A percentile compares a stretch with the other conserved stretches of the same genome.
phyloP scores from a whole-genome alignment of 1,284 basidiomycete genomes.

The Amylostereum areolatum region DNA sequence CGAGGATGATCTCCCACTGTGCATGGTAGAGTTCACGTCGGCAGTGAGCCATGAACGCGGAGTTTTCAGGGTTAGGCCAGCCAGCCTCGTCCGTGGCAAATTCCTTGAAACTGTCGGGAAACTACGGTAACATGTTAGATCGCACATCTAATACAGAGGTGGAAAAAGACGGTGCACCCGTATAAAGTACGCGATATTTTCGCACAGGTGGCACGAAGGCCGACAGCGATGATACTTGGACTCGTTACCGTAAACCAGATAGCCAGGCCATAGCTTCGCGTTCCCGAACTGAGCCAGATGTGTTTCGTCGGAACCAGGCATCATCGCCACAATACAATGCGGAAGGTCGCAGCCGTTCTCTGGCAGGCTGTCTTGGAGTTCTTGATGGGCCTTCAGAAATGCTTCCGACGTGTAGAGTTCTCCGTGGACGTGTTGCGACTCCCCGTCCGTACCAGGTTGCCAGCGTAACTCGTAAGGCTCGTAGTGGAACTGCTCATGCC shows the following conservation, averaged over 20 bases:
- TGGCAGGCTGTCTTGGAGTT: constrained; percentile 9
- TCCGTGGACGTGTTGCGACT: constrained; percentile 12
- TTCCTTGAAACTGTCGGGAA: constrained; percentile 12
- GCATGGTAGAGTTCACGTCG: constrained; percentile 15
- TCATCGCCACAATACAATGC: constrained; percentile 12
- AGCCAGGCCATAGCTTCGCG: constrained; percentile 15
- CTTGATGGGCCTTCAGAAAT: constrained; percentile 21
- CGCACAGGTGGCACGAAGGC: constrained; percentile 14
- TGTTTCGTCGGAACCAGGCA: constrained; percentile 19
- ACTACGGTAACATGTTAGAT: constrained; percentile 4
- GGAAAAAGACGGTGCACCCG: constrained; percentile 15
- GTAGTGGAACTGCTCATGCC: background rate
- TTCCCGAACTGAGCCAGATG: constrained; percentile 16
- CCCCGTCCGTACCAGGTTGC: background rate
- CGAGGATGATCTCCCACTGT: constrained; percentile 11
- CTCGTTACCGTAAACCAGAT: constrained; percentile 20
- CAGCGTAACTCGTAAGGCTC: background rate
- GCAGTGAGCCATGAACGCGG: constrained; percentile 10
- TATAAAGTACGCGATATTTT: constrained; percentile 25
- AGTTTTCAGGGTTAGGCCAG: background rate
- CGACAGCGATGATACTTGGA: constrained; percentile 20
- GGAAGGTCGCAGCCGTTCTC: constrained; percentile 16
- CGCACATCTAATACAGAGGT: background rate
- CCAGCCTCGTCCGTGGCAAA: background rate
- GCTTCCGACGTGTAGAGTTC: constrained; percentile 28